These are phyloP conservation scores for Solanum bulbocastanum DNA, from an alignment of 257 asterid species.

Conservation along the genomic window DNA sequence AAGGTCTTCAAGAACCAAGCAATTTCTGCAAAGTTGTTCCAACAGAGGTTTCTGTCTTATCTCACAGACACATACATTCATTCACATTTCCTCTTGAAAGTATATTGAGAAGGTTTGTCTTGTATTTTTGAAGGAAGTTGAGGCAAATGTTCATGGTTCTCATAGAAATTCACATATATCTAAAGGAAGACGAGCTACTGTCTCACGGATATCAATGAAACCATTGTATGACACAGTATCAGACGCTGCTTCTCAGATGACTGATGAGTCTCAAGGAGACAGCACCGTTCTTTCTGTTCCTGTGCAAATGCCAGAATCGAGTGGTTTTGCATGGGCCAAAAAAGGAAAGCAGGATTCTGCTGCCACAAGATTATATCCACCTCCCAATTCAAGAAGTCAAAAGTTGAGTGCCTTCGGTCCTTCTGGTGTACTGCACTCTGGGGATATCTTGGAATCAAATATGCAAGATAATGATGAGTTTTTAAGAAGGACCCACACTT, in stretches of 20 bases:
- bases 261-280: constrained; percentile 35
- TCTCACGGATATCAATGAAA: constrained; percentile 32
- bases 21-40: constrained; percentile 37
- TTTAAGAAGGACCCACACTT: constrained; percentile 1
- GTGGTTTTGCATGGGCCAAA: constrained; percentile 41
- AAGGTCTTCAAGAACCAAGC: constrained; percentile 42
- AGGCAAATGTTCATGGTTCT: constrained; percentile 19
- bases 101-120: neutral
- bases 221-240: constrained; percentile 54
- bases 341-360: constrained; percentile 36
- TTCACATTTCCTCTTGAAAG: neutral
- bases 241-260: constrained; percentile 47
- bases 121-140: constrained; percentile 32
- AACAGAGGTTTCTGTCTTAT: constrained; percentile 32
- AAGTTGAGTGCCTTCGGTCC: constrained; percentile 11
- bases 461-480: constrained; percentile 21
- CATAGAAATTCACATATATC: constrained; percentile 16
- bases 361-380: constrained; percentile 30
- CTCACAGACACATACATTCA: neutral
- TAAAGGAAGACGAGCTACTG: constrained; percentile 38
- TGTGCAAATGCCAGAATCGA: constrained; percentile 33
- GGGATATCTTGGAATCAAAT: constrained; percentile 16
- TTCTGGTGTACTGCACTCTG: constrained; percentile 8
- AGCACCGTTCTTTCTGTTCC: constrained; percentile 54
- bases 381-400: constrained; percentile 23